Conservation (phyloP, 441 rosid species). For the Pelargonium australe region DNA sequence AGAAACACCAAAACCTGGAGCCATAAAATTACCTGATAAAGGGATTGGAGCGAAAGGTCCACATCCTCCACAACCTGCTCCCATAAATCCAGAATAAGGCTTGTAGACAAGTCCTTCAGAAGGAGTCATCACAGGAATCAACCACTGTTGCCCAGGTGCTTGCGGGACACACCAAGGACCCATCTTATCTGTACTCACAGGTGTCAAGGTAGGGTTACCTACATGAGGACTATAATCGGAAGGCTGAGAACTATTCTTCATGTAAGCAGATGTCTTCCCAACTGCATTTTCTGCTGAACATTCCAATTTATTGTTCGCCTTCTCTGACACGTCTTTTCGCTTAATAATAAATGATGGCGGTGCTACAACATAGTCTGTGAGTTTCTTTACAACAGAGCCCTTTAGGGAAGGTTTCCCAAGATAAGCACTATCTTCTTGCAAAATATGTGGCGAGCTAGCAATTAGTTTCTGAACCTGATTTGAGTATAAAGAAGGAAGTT, state of each 20-base stretch:
- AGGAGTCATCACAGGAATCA: slow-evolving; percentile 84
- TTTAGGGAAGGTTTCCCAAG: slow-evolving; percentile 38
- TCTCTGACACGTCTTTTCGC: slow-evolving; percentile 27
- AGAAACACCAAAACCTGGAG: slow-evolving; percentile 32
- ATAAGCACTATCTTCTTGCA: slow-evolving; percentile 44
- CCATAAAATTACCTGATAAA: slow-evolving; percentile 30
- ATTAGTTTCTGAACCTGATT: slow-evolving; percentile 71
- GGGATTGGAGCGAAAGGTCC: slow-evolving; percentile 47
- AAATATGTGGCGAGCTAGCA: slow-evolving; percentile 61
- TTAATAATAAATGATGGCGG: slow-evolving; percentile 33
- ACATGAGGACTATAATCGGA: slow-evolving; percentile 32
- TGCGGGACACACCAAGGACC: slow-evolving; percentile 46
- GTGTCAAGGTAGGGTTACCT: slow-evolving; percentile 30
- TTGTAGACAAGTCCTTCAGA: slow-evolving; percentile 83
- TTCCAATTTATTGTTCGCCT: slow-evolving; percentile 41
- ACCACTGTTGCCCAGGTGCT: slow-evolving; percentile 61
- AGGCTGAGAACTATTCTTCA: slow-evolving; percentile 21
- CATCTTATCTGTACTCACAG: slow-evolving; percentile 24
- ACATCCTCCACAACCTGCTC: slow-evolving; percentile 49
- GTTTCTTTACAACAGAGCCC: slow-evolving; percentile 37
- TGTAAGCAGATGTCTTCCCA: slow-evolving; percentile 40
- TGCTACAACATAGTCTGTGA: slow-evolving; percentile 32
- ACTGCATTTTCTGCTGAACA: slow-evolving; percentile 56
- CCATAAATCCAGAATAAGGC: slow-evolving; percentile 56
- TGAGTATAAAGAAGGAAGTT: slow-evolving; percentile 11